Base-by-base conservation (phyloP, 164 flowering plant species). In the Nymphaea thermarum region DNA sequence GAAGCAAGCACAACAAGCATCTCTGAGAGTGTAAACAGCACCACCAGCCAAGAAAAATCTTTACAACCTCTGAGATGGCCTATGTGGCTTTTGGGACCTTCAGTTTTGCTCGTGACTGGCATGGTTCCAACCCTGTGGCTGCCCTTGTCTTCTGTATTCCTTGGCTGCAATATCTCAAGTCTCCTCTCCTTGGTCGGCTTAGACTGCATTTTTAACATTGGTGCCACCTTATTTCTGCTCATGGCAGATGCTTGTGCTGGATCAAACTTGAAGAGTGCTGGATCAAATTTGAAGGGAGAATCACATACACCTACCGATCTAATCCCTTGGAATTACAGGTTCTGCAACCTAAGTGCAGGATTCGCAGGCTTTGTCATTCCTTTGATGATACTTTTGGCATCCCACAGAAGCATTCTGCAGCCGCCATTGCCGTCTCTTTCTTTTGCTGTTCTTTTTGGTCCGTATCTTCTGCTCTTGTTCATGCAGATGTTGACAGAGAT, bases 11-110 rank as follows among this genome's bases (percentile, higher is more conserved):
- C 82, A 70, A 63, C 81, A 64, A 43, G 72, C 41, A 59, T 45
- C 65, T 36, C 64, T 2, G 69, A 71, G 2, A 62, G 68, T 5
- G 76, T 65, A 41, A 76, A 71, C 18, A 14, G 42, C n/a, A 17
- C 53, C 68, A 44, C 41, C 17, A 10, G 76, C 74, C 4, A 57
- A 68, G 8, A 72, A 14, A 6, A 62, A 66, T 15, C 74, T 67
- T 43, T 72, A 62, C 84, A 80, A 72, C 75, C 80, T 66, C 79
- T 85, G 51, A 87, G 82, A 79, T 86, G 90, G 95, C 92, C 96
- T 11, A 71, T 93, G 83, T 93, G 96, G 96, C 79, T 93, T 75
- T 74, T 93, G 68, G 96, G 98, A 66, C 98, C 96, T 70, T 75
- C 81, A 11, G 57, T 90, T 70, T 80, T 93, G 70, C 84, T 93